Base-by-base conservation (phyloP, 2,329 filamentous ascomycete genomes). In the Aspergillus caelatus region DNA sequence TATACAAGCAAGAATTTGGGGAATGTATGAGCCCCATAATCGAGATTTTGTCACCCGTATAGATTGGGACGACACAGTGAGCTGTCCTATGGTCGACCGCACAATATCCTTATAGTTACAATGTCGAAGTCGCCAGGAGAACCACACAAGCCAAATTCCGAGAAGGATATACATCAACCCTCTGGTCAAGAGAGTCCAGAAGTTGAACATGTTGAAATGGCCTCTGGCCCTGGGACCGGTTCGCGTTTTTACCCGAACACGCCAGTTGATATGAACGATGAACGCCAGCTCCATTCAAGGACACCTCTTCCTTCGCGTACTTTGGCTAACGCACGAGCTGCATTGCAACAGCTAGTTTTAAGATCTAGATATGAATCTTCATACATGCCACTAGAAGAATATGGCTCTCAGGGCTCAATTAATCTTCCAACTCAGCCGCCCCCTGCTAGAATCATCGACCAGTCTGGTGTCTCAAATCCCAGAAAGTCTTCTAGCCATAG, bases 161-260 rank as follows among this genome's bases (percentile, higher is more conserved):
- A 26, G 16, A 32, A 21, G 10, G 9, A 32, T 21, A 43, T 21
- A 10, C 48, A 10, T 10, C 23, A 23, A 21, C 19, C 23, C 30
- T 56, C 48, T 11, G 50, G 46, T 4, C 10, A 19, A 21, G 60
- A 60, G 14, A 46, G 12, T 9, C 60, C 63, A 1, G 53, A 63
- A 28, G 19, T 52, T 45, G 53, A 65, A 43, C 61, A 63, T 58
- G 61, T 65, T 30, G 61, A 63, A 57, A 46, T 45, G 21, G 32
- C 39, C 19, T 8, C 45, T 5, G 32, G 19, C 28, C 36, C 30
- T 32, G 19, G 52, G 30, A 43, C 46, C 6, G 21, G 14, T 4
- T 16, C 26, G 16, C 36, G 14, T 16, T 11, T 21, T 14, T 30
- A 52, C 12, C 26, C 52, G 32, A 28, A 28, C n/a, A 12, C 16